Evolutionary conservation across 2,329 filamentous ascomycete species (phyloP), one percentile per base, ranked within the genome.

Genomic region (Aspergillus ibericus): DNA sequence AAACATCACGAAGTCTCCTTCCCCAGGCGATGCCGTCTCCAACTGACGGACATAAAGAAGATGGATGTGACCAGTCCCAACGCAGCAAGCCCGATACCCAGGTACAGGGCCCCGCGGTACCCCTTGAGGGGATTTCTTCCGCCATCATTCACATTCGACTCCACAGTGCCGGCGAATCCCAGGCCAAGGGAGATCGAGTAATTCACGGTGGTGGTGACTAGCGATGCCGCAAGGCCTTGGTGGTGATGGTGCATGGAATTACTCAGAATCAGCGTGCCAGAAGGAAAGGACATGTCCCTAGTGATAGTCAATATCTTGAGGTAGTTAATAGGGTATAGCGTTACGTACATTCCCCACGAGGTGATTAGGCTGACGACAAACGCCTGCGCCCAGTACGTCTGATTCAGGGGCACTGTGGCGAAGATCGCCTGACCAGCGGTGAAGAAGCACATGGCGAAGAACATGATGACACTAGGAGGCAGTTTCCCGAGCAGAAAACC

Each of bases 111-210:
- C 2, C 72, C 72, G 4, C 76, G 70, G 53, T 76, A 80, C 1
- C 77, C 77, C 18, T 61, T 54, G 44, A 80, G 55, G 1, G 64
- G 50, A 52, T 78, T 69, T 9, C 16, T 54, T 0, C 76, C 78
- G 8, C 70, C 73, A 20, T 72, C 52, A 50, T 77, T 76, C 42
- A 81, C 72, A 48, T 82, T 69, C 1, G 74, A 70, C 67, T 89
- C 86, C 2, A 89, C 82, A 0, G 86, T 89, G 0, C 86, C 87
- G 0, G 87, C 87, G 48, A 91, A 81, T 0, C 88, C 88, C 0
- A 91, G 78, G 0, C 85, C 86, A 1, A 90, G 72, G 0, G 85
- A 85, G 40, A 90, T 89, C 54, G 82, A 83, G 69, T 90, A 91
- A 72, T 91, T 89, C 59, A 90, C 83, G 8, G 86, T 79, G 0